A percentile compares a stretch with the other conserved stretches of the same genome.
phyloP scores from a whole-genome alignment of 1,284 basidiomycete species.

The Singerocomus rubriflavus region DNA sequence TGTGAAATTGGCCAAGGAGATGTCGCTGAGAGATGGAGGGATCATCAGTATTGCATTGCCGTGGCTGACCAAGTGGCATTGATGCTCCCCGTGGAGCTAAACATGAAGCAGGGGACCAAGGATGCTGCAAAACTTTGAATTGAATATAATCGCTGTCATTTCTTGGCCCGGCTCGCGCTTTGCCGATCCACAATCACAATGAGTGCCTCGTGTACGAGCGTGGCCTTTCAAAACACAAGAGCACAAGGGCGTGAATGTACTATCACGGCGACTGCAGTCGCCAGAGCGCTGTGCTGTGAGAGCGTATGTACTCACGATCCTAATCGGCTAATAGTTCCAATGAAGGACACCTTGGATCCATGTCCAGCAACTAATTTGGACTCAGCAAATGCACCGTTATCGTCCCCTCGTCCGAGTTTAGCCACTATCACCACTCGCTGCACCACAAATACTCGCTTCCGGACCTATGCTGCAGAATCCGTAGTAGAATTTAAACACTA shows the following conservation, averaged over 20 bases:
- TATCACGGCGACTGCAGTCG: not conserved
- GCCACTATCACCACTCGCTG: not conserved
- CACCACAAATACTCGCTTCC: not conserved
- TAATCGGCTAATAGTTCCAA: not conserved
- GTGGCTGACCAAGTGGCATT: slow-evolving; percentile 60
- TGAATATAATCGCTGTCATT: not conserved
- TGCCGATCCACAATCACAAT: not conserved
- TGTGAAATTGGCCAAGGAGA: slow-evolving; percentile 46
- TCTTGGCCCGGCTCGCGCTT: not conserved
- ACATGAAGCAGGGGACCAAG: slow-evolving; percentile 35
- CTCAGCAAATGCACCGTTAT: not conserved
- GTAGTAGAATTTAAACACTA: not conserved
- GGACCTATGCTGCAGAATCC: not conserved
- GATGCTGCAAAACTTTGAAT: slow-evolving; percentile 23
- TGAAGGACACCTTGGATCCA: not conserved
- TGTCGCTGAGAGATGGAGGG: slow-evolving; percentile 48
- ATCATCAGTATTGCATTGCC: slow-evolving; percentile 58
- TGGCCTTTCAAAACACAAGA: too few relatives aligned
- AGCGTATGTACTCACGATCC: not conserved
- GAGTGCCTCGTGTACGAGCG: too few relatives aligned
- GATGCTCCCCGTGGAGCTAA: slow-evolving; percentile 46
- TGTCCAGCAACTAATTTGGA: not conserved
- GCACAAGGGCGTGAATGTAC: not conserved
- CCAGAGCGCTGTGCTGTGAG: slow-evolving; percentile 2
- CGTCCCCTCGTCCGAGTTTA: too few relatives aligned